Evolutionary conservation across 805 yeast species (phyloP), one percentile per base, ranked within the genome.

Genomic region (Wickerhamomyces alni): DNA sequence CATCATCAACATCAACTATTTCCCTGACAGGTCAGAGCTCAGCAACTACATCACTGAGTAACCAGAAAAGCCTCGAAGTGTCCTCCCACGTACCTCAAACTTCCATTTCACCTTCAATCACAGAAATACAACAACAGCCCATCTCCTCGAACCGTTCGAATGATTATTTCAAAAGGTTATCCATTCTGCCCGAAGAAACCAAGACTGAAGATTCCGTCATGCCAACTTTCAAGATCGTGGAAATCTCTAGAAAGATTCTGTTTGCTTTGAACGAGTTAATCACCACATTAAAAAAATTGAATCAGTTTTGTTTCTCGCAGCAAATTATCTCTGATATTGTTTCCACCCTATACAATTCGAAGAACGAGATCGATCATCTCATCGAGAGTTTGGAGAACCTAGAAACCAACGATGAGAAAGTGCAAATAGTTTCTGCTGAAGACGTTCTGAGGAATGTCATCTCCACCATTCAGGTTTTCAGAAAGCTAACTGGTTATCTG

Each of bases 191-290:
- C 10, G 88, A 82, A 41, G 35, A 15, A 43, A 40, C 39, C 12
- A 50, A 43, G 44, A 33, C 17, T 45, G 22, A 36, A 12, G 27
- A n/a, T 22, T 17, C 27, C 8, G n/a, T 33, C 21, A 12, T 36
- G 8, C 16, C 38, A 8, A 28, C 28, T 19, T 46, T 38, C 37
- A 55, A 53, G 37, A 46, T 65, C 11, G 58, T 69, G 15, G 74
- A 66, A 44, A 74, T 68, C 1, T 72, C 82, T n/a, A 64, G 85
- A 41, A 82, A 81, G 47, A 57, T 82, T 11, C 54, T 80, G 10
- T 80, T 78, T 52, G 67, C 84, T 3, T 72, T 79, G 40, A 75
- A 81, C 33, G 87, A 82, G 52, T 67, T 82, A 30, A 86, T 79
- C 45, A 71, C 77, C 27, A 74, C 76, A 5, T 63, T 81, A 9